Evolutionary conservation across 768 basidiomycete species (phyloP).

Genomic region (Lanmaoa pseudosensibilis): DNA sequence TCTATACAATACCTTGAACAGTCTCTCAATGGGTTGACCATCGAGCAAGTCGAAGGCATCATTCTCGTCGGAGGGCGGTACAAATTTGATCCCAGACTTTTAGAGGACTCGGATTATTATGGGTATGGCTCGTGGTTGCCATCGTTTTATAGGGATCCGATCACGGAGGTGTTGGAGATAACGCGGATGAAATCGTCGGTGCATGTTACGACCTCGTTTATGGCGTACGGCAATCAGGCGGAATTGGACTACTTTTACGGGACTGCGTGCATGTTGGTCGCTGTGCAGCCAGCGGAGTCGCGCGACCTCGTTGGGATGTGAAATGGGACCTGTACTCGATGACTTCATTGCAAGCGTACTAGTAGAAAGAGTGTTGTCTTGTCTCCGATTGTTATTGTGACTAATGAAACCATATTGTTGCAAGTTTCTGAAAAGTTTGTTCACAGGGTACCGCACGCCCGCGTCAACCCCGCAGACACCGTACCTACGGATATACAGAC

Average conservation of each 20-base stretch:
- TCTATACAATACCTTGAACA: neutral
- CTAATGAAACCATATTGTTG: too few relatives aligned
- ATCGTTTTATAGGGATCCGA: neutral
- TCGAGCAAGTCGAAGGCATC: constrained; percentile 7
- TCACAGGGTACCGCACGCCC: too few relatives aligned
- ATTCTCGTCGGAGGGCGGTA: neutral
- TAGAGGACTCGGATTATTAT: too few relatives aligned
- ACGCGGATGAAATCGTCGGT: constrained; percentile 14
- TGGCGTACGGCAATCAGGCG: constrained; percentile 6
- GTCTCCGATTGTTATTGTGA: neutral
- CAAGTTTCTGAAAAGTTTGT: too few relatives aligned
- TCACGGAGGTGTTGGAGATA: constrained; percentile 10
- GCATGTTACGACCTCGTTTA: neutral
- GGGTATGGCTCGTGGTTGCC: neutral
- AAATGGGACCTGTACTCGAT: neutral
- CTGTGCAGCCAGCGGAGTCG: neutral
- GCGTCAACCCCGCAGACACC: too few relatives aligned
- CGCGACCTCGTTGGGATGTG: neutral
- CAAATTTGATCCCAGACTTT: too few relatives aligned
- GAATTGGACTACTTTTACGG: constrained; percentile 11
- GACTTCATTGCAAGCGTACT: neutral
- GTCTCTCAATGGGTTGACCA: neutral
- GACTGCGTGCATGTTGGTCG: constrained; percentile 15
- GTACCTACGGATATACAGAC: too few relatives aligned
- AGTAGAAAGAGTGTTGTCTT: neutral